phyloP scores from a whole-genome alignment of 2,329 filamentous ascomycete genomes.

The Monilinia fructicola region DNA sequence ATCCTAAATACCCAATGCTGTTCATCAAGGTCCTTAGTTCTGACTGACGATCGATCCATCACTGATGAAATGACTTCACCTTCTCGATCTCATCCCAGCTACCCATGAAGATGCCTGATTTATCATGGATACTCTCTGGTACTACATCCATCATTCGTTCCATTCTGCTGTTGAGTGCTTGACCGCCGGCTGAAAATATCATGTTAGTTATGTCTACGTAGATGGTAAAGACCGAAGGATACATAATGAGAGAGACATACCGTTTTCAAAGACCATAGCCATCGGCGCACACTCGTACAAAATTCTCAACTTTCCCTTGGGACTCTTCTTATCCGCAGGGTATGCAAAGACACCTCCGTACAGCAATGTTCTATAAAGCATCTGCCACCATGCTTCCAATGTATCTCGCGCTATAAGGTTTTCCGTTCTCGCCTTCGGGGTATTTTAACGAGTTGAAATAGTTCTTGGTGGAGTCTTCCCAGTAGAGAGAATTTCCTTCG shows the following conservation, averaged over 20 bases:
- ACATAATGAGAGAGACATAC: conserved; percentile 50
- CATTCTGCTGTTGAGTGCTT: conserved; percentile 91
- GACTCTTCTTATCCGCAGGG: conserved; percentile 95
- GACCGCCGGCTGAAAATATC: conserved; percentile 70
- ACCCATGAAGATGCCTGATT: conserved; percentile 93
- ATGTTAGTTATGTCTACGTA: background rate
- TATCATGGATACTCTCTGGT: conserved; percentile 91
- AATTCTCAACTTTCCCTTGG: conserved; percentile 96
- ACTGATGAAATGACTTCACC: conserved; percentile 60
- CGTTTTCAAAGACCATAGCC: conserved; percentile 99
- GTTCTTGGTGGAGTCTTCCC: conserved; percentile 80
- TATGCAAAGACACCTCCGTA: conserved; percentile 99
- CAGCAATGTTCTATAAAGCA: conserved; percentile 91
- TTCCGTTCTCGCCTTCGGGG: conserved; percentile 65
- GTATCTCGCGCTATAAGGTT: conserved; percentile 93
- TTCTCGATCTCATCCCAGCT: conserved; percentile 95
- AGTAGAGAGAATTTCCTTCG: conserved; percentile 97
- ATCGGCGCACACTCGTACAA: conserved; percentile 98
- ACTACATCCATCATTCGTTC: conserved; percentile 83
- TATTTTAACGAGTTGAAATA: conserved; percentile 91
- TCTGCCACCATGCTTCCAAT: conserved; percentile 99
- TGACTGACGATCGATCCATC: background rate
- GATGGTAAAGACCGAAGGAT: background rate
- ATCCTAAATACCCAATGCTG: conserved; percentile 27
- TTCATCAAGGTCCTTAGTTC: conserved; percentile 1